A percentile compares a stretch with the other conserved stretches of the same genome.
phyloP scores from a whole-genome alignment of 2,329 filamentous ascomycete species.

The Xylariales sp. region DNA sequence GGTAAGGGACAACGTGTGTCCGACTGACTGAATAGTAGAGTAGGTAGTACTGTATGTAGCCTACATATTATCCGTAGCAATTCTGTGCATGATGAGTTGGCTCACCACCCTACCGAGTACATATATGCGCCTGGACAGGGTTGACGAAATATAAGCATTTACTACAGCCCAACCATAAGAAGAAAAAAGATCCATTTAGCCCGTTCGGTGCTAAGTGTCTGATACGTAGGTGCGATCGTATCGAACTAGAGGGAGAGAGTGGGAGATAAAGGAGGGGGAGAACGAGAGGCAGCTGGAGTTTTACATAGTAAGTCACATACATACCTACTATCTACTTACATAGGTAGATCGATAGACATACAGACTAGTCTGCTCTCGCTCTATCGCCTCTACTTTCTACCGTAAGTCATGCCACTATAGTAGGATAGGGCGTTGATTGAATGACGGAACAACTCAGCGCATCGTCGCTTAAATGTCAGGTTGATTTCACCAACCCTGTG shows the following conservation, averaged over 20 bases:
- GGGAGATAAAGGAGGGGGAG: neutral
- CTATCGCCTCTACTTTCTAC: too few species aligned
- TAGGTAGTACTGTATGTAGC: neutral
- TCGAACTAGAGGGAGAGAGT: neutral
- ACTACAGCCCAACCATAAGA: neutral
- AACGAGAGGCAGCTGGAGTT: too few species aligned
- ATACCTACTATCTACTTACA: too few species aligned
- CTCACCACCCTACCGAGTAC: slow-evolving; percentile 23
- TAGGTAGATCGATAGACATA: too few species aligned
- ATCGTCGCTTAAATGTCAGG: neutral
- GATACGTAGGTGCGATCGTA: neutral
- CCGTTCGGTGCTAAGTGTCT: neutral
- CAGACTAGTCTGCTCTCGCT: too few species aligned
- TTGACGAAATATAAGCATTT: slow-evolving; percentile 15
- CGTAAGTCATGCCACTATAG: too few species aligned
- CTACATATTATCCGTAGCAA: slow-evolving; percentile 6
- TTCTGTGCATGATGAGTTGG: slow-evolving; percentile 31
- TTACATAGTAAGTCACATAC: too few species aligned
- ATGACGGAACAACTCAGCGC: neutral
- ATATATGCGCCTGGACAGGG: slow-evolving; percentile 1
- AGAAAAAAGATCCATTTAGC: slow-evolving; percentile 6
- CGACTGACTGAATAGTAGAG: neutral
- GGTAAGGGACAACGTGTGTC: slow-evolving; percentile 19
- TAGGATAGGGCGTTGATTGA: neutral
- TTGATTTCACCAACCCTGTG: neutral